Base-by-base conservation (phyloP, 2,329 filamentous ascomycete species). In the Hypomyces rosellus region DNA sequence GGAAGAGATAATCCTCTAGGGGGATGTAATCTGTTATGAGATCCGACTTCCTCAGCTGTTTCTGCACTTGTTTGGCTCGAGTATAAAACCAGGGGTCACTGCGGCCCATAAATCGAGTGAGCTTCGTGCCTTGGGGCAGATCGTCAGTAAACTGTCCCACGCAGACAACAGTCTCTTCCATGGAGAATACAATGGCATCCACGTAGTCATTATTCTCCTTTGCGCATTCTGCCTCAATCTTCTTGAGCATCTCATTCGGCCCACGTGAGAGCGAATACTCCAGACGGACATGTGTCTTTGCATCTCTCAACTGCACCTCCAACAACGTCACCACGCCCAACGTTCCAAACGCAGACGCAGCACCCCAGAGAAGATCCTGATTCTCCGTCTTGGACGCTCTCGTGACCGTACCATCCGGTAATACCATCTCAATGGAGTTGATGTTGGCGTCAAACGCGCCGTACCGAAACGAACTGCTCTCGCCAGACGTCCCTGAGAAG, bases 61-160 rank as follows among this genome's bases (percentile, higher is more conserved):
- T 65, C 53, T 63, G 57, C 36, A 65, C 61, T n/a, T 73, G 65
- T 55, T 80, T 67, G 1, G 78, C 84, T 55, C 86, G 85, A 3
- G 89, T 69, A 53, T 88, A 89, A 61, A 88, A 88, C 87, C 86
- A 90, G 0, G 83, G 80, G 56, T 90, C 86, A 4, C 63, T 65
- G 0, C 77, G 69, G 11, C 76, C 70, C n/a, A 76, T 77, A 63
- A 88, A 86, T 0, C 63, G 70, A 20, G 66, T 68, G 1, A 68
- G 58, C 41, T 61, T 62, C 3, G 55, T 52, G 1, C 63, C 66
- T 0, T 61, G 49, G 0, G 73, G 73, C 0, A 73, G 53, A 0
- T 69, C 61, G 46, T 85, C 70, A 1, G 74, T 74, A 14, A 86
- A 67, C 9, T 70, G 71, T 0, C 86, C 86, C 0, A 75, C 72